phyloP scores from a whole-genome alignment of 768 basidiomycete species.

The Tulasnella sp. region DNA sequence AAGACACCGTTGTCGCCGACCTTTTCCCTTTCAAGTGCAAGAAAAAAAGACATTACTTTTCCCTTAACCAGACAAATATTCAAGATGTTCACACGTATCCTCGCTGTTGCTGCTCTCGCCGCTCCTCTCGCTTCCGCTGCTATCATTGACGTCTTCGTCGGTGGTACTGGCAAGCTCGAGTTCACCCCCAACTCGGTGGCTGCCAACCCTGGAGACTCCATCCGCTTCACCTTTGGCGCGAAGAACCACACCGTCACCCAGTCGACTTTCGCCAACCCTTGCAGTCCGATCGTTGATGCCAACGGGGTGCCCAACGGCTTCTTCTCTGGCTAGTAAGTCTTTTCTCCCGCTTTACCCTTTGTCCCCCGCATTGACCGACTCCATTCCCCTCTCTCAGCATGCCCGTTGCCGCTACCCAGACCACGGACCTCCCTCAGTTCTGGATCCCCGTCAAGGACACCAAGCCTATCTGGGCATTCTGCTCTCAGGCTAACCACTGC shows the following conservation, averaged over 20 bases:
- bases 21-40: neutral
- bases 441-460: slow-evolving; percentile 48
- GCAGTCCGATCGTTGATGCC: neutral
- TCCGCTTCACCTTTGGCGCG: slow-evolving; percentile 18
- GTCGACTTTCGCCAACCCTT: slow-evolving; percentile 22
- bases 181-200: slow-evolving; percentile 18
- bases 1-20: neutral
- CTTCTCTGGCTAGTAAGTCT: slow-evolving; percentile 22
- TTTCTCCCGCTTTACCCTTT: neutral
- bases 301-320: slow-evolving; percentile 19
- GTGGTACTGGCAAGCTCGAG: slow-evolving; percentile 5
- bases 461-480: slow-evolving; percentile 45
- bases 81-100: slow-evolving; percentile 1
- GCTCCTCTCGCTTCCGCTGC: slow-evolving; percentile 6
- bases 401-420: slow-evolving; percentile 39
- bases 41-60: neutral
- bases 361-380: neutral
- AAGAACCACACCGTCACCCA: slow-evolving; percentile 24
- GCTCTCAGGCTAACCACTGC: slow-evolving; percentile 24
- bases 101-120: slow-evolving; percentile 10
- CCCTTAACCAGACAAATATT: neutral
- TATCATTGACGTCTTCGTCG: slow-evolving; percentile 20
- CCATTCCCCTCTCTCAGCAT: too few relatives aligned
- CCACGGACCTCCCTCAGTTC: slow-evolving; percentile 17
- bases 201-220: slow-evolving; percentile 4